A percentile compares a stretch with the other conserved stretches of the same genome.
Evolutionary conservation across 2,329 filamentous ascomycete species (phyloP).

Genomic region (Cryphonectria nitschkei): DNA sequence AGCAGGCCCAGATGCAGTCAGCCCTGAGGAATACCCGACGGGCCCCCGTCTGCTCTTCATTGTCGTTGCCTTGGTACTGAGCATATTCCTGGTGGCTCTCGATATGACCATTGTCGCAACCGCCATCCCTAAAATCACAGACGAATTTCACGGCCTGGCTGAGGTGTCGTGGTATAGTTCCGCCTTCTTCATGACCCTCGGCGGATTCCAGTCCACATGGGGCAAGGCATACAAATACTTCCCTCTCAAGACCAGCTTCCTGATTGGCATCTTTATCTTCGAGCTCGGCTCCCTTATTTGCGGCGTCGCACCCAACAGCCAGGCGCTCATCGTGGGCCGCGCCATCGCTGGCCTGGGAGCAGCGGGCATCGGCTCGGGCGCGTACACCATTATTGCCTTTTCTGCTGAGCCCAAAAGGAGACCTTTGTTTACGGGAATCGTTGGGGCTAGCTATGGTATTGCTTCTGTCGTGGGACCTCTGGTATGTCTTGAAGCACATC

Average conservation of each 20-base stretch:
- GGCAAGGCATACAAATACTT: constrained; percentile 44
- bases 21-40: constrained; percentile 39
- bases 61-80: constrained; percentile 50
- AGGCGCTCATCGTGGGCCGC: constrained; percentile 31
- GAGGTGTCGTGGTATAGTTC: constrained; percentile 53
- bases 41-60: constrained; percentile 47
- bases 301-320: constrained; percentile 39
- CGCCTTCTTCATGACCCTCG: constrained; percentile 43
- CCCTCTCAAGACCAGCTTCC: constrained; percentile 45
- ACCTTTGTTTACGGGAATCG: constrained; percentile 31
- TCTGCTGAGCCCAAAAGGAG: constrained; percentile 32
- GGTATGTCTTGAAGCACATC: not conserved
- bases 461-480: constrained; percentile 35
- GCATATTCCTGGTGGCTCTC: constrained; percentile 54
- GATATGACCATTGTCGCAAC: constrained; percentile 51
- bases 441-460: constrained; percentile 29
- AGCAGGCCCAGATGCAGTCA: not conserved
- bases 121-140: constrained; percentile 43
- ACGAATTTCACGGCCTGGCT: constrained; percentile 40
- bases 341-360: constrained; percentile 28
- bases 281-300: constrained; percentile 51
- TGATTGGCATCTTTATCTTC: constrained; percentile 45
- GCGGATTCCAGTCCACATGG: constrained; percentile 31
- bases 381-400: constrained; percentile 31
- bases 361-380: constrained; percentile 29